These are phyloP conservation scores for Ceratocystis papillata DNA, from an alignment of 2,329 filamentous ascomycete genomes.

Conservation along the genomic window DNA sequence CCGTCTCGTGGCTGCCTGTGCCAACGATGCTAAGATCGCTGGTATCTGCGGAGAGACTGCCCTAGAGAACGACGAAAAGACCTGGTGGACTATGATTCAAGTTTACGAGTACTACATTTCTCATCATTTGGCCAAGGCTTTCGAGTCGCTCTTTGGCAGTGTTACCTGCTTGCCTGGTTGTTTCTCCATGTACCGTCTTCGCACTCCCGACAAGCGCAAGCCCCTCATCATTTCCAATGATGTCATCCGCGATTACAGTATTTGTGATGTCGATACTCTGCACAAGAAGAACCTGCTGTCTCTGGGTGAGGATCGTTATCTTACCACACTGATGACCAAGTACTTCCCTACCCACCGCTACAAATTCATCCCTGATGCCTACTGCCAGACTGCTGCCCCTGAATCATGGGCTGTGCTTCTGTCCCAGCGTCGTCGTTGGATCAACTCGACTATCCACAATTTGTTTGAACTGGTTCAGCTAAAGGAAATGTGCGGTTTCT, in stretches of 20 bases:
- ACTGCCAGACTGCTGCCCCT: slow-evolving; percentile 84
- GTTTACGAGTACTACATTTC: slow-evolving; percentile 99
- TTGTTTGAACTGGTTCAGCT: slow-evolving; percentile 80
- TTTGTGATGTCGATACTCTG: slow-evolving; percentile 82
- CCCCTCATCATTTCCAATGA: slow-evolving; percentile 87
- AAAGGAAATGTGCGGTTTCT: slow-evolving; percentile 95
- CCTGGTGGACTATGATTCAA: slow-evolving; percentile 99
- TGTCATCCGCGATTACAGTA: slow-evolving; percentile 77
- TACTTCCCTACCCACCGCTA: slow-evolving; percentile 92
- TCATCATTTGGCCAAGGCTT: slow-evolving; percentile 91
- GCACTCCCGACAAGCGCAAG: slow-evolving; percentile 86
- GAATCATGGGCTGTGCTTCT: slow-evolving; percentile 89
- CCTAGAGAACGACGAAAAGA: slow-evolving; percentile 86
- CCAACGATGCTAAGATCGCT: slow-evolving; percentile 89
- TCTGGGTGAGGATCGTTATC: slow-evolving; percentile 90
- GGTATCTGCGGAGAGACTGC: slow-evolving; percentile 97
- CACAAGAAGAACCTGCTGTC: slow-evolving; percentile 95
- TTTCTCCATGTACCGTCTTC: slow-evolving; percentile 97
- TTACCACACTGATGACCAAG: slow-evolving; percentile 97
- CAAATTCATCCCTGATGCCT: slow-evolving; percentile 91
- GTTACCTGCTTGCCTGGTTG: slow-evolving; percentile 98
- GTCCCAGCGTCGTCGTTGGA: slow-evolving; percentile 98
- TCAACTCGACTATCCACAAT: slow-evolving; percentile 98
- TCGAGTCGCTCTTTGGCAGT: slow-evolving; percentile 93
- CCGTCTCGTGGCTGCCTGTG: slow-evolving; percentile 80